Evolutionary conservation across 306 rosid genomes (phyloP).

Genomic region (Ammopiptanthus mongolicus): DNA sequence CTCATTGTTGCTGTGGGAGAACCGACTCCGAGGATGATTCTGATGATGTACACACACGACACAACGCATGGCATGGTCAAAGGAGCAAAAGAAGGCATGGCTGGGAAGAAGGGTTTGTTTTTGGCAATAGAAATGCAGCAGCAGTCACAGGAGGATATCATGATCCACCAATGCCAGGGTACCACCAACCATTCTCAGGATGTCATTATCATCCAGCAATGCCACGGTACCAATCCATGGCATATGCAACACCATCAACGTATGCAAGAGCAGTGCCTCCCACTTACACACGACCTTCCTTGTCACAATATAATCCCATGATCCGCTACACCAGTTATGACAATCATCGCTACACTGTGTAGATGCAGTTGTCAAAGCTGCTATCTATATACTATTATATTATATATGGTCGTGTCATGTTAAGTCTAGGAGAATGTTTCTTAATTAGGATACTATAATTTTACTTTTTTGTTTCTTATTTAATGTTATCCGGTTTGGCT

Average conservation of each 20-base stretch:
- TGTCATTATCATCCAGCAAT: neutral
- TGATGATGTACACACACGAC: neutral
- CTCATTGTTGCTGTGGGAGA: neutral
- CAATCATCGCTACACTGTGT: neutral
- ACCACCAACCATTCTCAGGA: neutral
- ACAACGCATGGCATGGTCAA: neutral
- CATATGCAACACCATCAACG: neutral
- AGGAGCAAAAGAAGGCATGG: neutral
- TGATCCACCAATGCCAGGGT: neutral
- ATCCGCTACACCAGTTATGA: slow-evolving; percentile 21
- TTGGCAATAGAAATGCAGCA: neutral
- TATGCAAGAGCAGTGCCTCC: neutral
- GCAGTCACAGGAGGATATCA: neutral
- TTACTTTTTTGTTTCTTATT: neutral
- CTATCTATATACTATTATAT: neutral
- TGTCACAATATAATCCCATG: slow-evolving; percentile 8
- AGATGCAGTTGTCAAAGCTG: neutral
- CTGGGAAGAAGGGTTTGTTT: neutral
- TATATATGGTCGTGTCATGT: neutral
- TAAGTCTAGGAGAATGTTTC: neutral
- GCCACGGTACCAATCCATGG: neutral
- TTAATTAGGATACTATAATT: neutral
- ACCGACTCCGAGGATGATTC: neutral
- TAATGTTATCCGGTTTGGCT: neutral
- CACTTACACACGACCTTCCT: neutral